These are phyloP conservation scores for Arthrobotrys sphaeroides DNA, from an alignment of 2,329 filamentous ascomycete species.

Conservation along the genomic window DNA sequence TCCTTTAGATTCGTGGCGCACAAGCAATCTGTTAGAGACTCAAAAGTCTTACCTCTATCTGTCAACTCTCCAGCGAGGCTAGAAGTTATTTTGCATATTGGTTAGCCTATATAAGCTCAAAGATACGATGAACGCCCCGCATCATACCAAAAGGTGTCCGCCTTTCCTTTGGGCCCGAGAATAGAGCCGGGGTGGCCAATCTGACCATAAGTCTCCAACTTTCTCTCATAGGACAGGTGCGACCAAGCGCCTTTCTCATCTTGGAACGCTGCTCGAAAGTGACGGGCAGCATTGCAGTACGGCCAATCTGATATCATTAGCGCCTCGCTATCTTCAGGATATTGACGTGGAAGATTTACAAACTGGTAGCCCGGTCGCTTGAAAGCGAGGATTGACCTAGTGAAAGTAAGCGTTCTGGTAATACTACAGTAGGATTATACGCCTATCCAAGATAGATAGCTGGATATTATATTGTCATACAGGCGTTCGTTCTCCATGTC, in stretches of 20 bases:
- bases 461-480: not conserved
- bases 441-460: no score
- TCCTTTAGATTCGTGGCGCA: not conserved
- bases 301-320: constrained; percentile 73
- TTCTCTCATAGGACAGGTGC: constrained; percentile 71
- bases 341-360: constrained; percentile 58
- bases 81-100: not conserved
- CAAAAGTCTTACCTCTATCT: constrained; percentile 62
- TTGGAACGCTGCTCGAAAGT: constrained; percentile 72
- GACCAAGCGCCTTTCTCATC: constrained; percentile 68
- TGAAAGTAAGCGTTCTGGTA: not conserved
- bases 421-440: no score
- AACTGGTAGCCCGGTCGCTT: constrained; percentile 74
- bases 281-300: constrained; percentile 81
- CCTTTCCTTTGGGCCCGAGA: constrained; percentile 72
- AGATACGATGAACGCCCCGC: not conserved
- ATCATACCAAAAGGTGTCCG: constrained; percentile 81
- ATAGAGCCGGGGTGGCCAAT: constrained; percentile 76
- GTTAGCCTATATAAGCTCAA: constrained; percentile 8
- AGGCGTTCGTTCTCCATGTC: constrained; percentile 70
- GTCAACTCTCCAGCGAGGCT: constrained; percentile 74
- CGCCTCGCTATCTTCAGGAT: not conserved
- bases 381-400: constrained; percentile 80
- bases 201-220: constrained; percentile 81
- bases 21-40: not conserved